These are phyloP conservation scores for Trametes polyzona DNA, from an alignment of 1,284 basidiomycete genomes.

Conservation along the genomic window DNA sequence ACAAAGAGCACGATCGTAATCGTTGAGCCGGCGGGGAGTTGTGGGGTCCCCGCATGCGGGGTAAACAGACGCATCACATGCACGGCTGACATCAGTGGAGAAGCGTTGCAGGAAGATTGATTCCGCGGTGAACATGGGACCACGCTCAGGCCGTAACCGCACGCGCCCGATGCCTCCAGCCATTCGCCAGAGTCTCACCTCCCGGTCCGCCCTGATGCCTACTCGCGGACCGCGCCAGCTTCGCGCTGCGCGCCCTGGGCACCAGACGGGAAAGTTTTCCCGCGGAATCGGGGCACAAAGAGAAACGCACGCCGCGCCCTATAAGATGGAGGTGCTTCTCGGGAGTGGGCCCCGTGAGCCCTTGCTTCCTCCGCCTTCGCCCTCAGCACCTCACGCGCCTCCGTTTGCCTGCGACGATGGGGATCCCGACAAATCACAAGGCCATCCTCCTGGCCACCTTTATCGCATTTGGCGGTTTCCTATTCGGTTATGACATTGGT, in stretches of 20 bases:
- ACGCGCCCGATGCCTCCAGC: background rate
- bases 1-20: background rate
- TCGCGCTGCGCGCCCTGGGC: constrained; percentile 13
- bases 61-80: constrained; percentile 5
- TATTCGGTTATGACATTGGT: constrained; percentile 75
- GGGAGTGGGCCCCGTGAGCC: constrained; percentile 19
- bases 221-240: constrained; percentile 12
- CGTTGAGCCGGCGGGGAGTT: constrained; percentile 8
- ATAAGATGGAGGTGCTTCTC: constrained; percentile 16
- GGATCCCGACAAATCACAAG: constrained; percentile 57
- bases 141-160: background rate
- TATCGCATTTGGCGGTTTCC: constrained; percentile 58
- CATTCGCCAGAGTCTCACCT: too few species aligned
- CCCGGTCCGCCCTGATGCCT: constrained; percentile 21
- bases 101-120: constrained; percentile 8
- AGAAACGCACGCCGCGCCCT: background rate
- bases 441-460: constrained; percentile 66
- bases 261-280: constrained; percentile 7
- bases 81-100: constrained; percentile 17
- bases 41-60: constrained; percentile 5
- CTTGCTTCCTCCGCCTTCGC: constrained; percentile 18
- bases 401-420: constrained; percentile 27
- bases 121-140: constrained; percentile 13
- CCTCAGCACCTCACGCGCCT: background rate
- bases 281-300: constrained; percentile 5